phyloP scores from a whole-genome alignment of 108 stramenopile genomes.

The Schizochytrium sp. region DNA sequence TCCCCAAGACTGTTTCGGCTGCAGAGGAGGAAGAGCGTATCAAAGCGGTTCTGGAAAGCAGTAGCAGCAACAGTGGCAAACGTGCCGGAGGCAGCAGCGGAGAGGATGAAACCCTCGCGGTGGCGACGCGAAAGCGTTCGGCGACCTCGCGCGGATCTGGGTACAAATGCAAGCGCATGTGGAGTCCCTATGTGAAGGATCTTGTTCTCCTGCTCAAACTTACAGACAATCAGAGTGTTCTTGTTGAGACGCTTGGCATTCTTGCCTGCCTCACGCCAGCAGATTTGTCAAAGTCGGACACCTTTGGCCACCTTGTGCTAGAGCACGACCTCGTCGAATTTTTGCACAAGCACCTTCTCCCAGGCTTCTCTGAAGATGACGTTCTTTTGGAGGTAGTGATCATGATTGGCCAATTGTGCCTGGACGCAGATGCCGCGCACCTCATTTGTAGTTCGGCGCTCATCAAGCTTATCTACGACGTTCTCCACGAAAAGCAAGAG shows the following conservation, averaged over 20 bases:
- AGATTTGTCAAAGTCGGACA: slow-evolving; percentile 39
- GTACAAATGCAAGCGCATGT: slow-evolving; percentile 40
- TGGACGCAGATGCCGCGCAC: slow-evolving; percentile 4
- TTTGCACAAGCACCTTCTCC: slow-evolving; percentile 48
- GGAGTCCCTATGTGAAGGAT: slow-evolving; percentile 42
- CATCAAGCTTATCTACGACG: slow-evolving; percentile 29
- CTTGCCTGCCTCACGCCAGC: slow-evolving; percentile 42
- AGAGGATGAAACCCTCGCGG: background rate
- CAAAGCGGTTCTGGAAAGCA: background rate
- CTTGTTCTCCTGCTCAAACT: slow-evolving; percentile 28
- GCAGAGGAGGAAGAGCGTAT: background rate
- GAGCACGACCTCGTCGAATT: slow-evolving; percentile 36
- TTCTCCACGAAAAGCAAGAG: slow-evolving; percentile 44
- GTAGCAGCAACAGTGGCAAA: background rate
- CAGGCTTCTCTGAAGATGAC: slow-evolving; percentile 55
- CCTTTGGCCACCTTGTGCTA: slow-evolving; percentile 36
- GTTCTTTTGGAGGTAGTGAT: slow-evolving; percentile 35
- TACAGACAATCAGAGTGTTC: slow-evolving; percentile 31
- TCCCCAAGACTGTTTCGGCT: background rate
- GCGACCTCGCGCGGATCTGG: background rate
- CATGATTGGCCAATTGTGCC: slow-evolving; percentile 15
- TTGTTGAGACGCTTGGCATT: slow-evolving; percentile 38
- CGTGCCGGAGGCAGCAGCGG: no score
- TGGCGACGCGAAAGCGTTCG: background rate
- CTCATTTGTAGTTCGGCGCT: background rate